Conservation (phyloP, 2,329 filamentous ascomycete species). For the Ophiocordyceps camponoti-saundersi region DNA sequence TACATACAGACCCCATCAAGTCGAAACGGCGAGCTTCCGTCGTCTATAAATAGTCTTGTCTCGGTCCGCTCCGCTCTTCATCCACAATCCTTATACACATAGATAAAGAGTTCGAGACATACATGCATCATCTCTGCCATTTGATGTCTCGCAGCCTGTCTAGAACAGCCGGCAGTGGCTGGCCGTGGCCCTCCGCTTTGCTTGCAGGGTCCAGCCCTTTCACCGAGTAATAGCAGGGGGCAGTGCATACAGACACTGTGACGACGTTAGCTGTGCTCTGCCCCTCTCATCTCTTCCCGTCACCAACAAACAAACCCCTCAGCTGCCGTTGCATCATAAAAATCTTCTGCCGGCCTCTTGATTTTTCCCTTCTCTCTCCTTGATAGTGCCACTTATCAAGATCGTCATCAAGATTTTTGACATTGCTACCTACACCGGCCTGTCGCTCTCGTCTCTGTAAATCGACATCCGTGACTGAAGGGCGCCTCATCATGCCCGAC, state of each 20-base stretch:
- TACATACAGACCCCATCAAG: too few relatives aligned
- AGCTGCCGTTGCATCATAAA: neutral
- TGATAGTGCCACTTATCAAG: too few relatives aligned
- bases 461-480: neutral
- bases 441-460: neutral
- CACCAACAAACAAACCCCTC: neutral
- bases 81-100: too few relatives aligned
- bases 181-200: neutral
- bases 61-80: too few relatives aligned
- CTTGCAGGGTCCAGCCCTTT: neutral
- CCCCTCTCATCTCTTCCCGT: neutral
- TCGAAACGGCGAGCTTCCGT: too few relatives aligned
- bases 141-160: neutral
- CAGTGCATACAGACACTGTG: neutral
- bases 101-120: neutral
- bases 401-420: neutral
- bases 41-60: too few relatives aligned
- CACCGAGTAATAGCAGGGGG: neutral
- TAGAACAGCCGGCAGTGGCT: neutral
- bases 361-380: neutral
- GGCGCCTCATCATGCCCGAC: conserved; percentile 23
- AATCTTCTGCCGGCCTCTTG: neutral
- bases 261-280: neutral
- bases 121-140: neutral
- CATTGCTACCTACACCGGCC: neutral